These are phyloP conservation scores for Coemansia sp. DNA, from an alignment of 192 early-diverging fungal species.

Conservation along the genomic window DNA sequence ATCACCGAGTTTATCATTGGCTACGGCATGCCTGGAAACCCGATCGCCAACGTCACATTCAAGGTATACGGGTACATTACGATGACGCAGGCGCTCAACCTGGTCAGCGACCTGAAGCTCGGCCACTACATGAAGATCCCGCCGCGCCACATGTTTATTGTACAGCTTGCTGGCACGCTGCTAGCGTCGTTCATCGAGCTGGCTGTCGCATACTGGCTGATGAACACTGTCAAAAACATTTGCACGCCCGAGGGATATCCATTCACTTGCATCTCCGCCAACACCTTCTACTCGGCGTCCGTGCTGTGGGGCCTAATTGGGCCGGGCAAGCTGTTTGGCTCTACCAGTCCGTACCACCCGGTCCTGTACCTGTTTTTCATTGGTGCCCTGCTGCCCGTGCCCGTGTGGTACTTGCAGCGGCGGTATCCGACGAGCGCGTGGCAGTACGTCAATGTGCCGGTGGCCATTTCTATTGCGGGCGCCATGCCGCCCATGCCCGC, in stretches of 20 bases:
- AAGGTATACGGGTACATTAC: conserved; percentile 85
- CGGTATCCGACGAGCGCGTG: conserved; percentile 66
- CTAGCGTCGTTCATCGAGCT: conserved; percentile 71
- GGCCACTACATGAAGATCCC: conserved; percentile 88
- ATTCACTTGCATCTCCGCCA: conserved; percentile 64
- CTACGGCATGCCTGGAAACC: conserved; percentile 76
- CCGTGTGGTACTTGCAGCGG: conserved; percentile 67
- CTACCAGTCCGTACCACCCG: conserved; percentile 58
- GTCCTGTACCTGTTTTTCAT: conserved; percentile 60
- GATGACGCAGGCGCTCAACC: conserved; percentile 76
- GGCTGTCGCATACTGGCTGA: conserved; percentile 69
- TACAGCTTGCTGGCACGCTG: conserved; percentile 74
- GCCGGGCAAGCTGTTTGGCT: conserved; percentile 70
- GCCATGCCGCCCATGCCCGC: conserved; percentile 66
- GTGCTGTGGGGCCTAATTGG: conserved; percentile 83
- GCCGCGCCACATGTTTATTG: conserved; percentile 79
- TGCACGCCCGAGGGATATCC: conserved; percentile 67
- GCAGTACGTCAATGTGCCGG: conserved; percentile 69
- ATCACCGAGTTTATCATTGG: conserved; percentile 87
- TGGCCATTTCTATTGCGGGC: conserved; percentile 65
- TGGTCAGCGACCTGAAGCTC: conserved; percentile 71
- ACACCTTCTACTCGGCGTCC: conserved; percentile 71
- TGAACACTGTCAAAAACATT: conserved; percentile 62
- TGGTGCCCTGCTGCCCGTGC: conserved; percentile 71
- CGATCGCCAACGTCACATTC: conserved; percentile 84